Evolutionary conservation across 768 basidiomycete species (phyloP), one percentile per base, ranked within the genome.

Genomic region (Mycena vitilis): DNA sequence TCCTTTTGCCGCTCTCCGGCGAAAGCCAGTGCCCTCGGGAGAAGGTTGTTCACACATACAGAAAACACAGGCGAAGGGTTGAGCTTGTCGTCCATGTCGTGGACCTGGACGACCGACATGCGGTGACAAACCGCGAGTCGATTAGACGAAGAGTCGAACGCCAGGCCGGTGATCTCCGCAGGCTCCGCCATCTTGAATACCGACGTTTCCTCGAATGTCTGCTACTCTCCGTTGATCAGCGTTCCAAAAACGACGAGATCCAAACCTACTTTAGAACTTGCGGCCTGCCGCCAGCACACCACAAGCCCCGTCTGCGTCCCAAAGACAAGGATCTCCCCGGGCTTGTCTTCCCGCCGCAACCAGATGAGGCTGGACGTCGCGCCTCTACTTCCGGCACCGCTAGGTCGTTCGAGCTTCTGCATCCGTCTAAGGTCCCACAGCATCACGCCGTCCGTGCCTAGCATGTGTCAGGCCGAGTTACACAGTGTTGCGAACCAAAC

Each of bases 61-160:
- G 49, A 25, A 8, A 23, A 51, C 25, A 51, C 8, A 8, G 49
- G 23, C 22, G 11, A 10, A 11, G 15, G 22, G 8, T 51, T 15
- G 5, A 51, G 23, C 22, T 51, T 25, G 49, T 51, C 49, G 49
- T 63, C 57, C 25, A 72, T 42, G 9, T 40, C 38, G 42, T 70
- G 72, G 8, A 73, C 9, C 16, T 70, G 73, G 13, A 75, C 38
- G 0, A 72, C 48, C 8, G 38, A 45, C 10, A 59, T 36, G 2
- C 57, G 60, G 48, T 72, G 65, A 53, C 68, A 70, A 5, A 67
- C 64, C 11, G 70, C 63, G 38, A 75, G 73, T 9, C 68, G 65
- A 37, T 66, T 73, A 13, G 71, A 42, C 2, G 54, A n/a, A 10
- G 68, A 53, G 18, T 75, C 74, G 47, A 70, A 75, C 0, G 65